Base-by-base conservation (phyloP, 768 basidiomycete species). In the Trametes sanguinea region DNA sequence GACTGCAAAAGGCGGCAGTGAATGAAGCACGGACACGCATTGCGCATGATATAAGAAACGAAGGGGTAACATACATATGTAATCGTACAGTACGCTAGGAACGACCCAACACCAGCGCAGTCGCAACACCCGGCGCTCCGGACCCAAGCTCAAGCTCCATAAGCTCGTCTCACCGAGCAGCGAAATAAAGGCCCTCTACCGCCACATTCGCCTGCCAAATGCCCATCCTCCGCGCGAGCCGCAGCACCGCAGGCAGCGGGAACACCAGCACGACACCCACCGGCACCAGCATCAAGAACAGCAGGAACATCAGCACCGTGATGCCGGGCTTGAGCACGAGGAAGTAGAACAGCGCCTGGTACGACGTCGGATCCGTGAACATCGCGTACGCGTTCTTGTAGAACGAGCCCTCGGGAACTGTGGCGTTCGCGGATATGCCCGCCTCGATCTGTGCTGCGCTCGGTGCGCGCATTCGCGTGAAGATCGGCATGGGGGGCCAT, bases 281-380 rank as follows among this genome's bases (percentile, higher is more conserved):
- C 0, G 90, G 75, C 27, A 86, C 82, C 59, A 90, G 62, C 13
- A 83, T 74, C 14, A 90, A 42, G 52, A 90, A 71, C 22, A 76
- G 65, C 13, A 90, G 71, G 5, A 83, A 81, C 39, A 92, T 76
- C 16, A 88, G 76, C 30, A 94, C 73, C 1, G 90, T 91, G 72
- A 93, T 89, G 33, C 84, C 80, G 2, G 92, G 90, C 72, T 94
- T 94, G 77, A 94, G 86, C 52, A 93, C 89, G 62, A 94, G 81
- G 76, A 94, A 94, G 72, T 94, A 93, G 78, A 94, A 93, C 3
- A 94, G 80, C 0, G 92, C 87, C 76, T 90, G 89, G 73, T 91
- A 93, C 16, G 91, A 89, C 4, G 88, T 90, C 42, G 88, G 76
- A 68, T 93, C 91, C 44, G 87, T 86, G 74, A 93, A 93, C 91